Percentiles rank a stretch among this genome's conserved stretches.
Conservation (phyloP, 495 filamentous ascomycete species). For the Annulohypoxylon stygium region DNA sequence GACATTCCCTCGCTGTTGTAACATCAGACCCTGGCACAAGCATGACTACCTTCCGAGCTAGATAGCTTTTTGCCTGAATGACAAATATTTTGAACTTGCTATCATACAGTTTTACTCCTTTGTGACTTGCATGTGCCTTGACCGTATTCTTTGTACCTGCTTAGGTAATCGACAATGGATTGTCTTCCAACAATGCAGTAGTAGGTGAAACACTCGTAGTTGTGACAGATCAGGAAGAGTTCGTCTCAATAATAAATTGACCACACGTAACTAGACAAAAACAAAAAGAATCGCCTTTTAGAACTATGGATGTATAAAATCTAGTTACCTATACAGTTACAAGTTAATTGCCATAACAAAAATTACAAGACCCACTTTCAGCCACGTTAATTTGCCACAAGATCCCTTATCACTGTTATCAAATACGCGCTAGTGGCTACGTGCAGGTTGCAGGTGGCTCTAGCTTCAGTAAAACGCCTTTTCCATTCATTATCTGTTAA, state of each 20-base stretch:
- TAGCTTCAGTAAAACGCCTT: constrained; percentile 23
- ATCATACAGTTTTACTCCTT: neutral
- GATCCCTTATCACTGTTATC: neutral
- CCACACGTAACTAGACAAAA: too few relatives aligned
- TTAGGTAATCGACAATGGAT: neutral
- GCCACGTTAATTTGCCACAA: constrained; percentile 31
- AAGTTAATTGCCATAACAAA: too few relatives aligned
- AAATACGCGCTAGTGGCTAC: constrained; percentile 17
- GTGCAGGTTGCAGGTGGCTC: constrained; percentile 13
- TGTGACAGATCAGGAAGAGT: too few relatives aligned
- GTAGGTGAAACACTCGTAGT: neutral
- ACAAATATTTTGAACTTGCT: neutral
- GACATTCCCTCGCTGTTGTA: neutral
- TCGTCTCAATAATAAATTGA: too few relatives aligned
- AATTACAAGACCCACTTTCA: neutral
- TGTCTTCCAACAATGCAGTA: neutral
- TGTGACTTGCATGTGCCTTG: neutral
- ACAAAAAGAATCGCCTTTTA: too few relatives aligned
- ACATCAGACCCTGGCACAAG: neutral
- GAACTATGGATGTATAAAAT: too few relatives aligned
- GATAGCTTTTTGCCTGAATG: constrained; percentile 1
- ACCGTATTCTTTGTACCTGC: neutral
- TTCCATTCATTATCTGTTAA: constrained; percentile 27
- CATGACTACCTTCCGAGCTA: neutral
- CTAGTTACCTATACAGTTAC: too few relatives aligned